Conservation (phyloP, 495 filamentous ascomycete genomes). For the Aspergillus saccharolyticus region DNA sequence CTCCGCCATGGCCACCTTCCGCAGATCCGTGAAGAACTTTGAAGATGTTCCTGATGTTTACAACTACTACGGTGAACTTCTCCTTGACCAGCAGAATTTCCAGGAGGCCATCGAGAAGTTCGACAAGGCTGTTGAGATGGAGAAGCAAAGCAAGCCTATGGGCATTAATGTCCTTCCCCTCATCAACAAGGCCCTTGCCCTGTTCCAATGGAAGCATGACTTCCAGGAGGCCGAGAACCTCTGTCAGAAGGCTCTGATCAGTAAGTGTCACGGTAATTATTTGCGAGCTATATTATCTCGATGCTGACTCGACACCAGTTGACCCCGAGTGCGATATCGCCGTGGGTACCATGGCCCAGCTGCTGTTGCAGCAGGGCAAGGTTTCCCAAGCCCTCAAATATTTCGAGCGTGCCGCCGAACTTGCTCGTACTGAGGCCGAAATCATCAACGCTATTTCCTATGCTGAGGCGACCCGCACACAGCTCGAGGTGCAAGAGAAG, state of each 20-base stretch:
- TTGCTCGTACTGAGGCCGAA: conserved; percentile 93
- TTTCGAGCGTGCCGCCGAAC: conserved; percentile 92
- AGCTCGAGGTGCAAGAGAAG: conserved; percentile 96
- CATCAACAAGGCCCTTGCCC: conserved; percentile 95
- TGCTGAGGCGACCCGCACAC: conserved; percentile 93
- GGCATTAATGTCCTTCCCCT: conserved; percentile 96
- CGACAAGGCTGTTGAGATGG: conserved; percentile 95
- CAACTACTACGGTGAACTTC: conserved; percentile 98
- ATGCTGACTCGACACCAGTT: conserved; percentile 52
- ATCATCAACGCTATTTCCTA: conserved; percentile 95
- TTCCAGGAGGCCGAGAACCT: conserved; percentile 91
- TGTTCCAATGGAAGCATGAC: conserved; percentile 98
- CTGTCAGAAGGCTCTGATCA: conserved; percentile 94
- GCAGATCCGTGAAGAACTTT: conserved; percentile 97
- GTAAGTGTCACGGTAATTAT: conserved; percentile 49
- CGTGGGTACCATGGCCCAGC: conserved; percentile 97
- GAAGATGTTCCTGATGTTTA: conserved; percentile 95
- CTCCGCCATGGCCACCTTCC: conserved; percentile 97
- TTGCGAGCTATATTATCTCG: not conserved
- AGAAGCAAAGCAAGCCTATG: conserved; percentile 86
- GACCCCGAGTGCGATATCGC: conserved; percentile 99
- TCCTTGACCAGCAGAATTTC: conserved; percentile 94
- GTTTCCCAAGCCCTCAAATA: conserved; percentile 93
- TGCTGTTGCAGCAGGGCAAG: conserved; percentile 97
- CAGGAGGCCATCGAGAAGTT: conserved; percentile 97